A percentile compares a stretch with the other conserved stretches of the same genome.
These are phyloP conservation scores for Podila epicladia DNA, from an alignment of 192 early-diverging fungal species.

Conservation along the genomic window DNA sequence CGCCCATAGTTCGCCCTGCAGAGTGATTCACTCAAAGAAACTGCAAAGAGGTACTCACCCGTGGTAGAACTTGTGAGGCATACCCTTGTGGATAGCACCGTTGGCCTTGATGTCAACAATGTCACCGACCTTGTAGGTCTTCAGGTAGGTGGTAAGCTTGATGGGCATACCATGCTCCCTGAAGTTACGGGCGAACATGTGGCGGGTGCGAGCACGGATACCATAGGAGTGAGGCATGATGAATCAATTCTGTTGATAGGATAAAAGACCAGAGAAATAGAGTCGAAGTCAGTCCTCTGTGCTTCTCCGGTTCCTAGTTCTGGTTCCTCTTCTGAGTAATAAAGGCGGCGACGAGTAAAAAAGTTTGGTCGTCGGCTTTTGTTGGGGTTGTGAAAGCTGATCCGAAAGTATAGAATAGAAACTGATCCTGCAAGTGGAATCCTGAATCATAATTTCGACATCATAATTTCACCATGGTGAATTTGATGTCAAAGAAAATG, in stretches of 20 bases:
- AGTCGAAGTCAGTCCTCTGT: conserved; percentile 7
- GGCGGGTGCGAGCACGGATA: conserved; percentile 99
- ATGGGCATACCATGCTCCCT: conserved; percentile 87
- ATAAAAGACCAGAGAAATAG: conserved; percentile 9
- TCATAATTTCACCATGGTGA: too few relatives aligned
- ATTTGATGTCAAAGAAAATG: too few relatives aligned
- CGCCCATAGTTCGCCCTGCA: too few relatives aligned
- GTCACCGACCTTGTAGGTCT: conserved; percentile 98
- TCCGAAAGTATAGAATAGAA: too few relatives aligned
- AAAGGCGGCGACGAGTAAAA: too few relatives aligned
- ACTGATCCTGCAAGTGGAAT: too few relatives aligned
- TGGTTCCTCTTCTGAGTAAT: not conserved
- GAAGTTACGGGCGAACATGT: conserved; percentile 98
- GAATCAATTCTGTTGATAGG: conserved; percentile 48
- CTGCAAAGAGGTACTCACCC: conserved; percentile 86
- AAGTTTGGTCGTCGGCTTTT: too few relatives aligned
- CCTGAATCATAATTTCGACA: too few relatives aligned
- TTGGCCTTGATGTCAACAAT: conserved; percentile 99
- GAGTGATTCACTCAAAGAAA: conserved; percentile 80
- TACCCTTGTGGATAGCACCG: conserved; percentile 99
- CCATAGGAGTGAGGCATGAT: conserved; percentile 98
- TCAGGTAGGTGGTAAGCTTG: conserved; percentile 96
- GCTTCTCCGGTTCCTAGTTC: not conserved
- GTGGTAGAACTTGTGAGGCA: conserved; percentile 99
- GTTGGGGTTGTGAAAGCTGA: too few relatives aligned